Base-by-base conservation (phyloP, 1,284 basidiomycete genomes). In the Golubevia sp. region DNA sequence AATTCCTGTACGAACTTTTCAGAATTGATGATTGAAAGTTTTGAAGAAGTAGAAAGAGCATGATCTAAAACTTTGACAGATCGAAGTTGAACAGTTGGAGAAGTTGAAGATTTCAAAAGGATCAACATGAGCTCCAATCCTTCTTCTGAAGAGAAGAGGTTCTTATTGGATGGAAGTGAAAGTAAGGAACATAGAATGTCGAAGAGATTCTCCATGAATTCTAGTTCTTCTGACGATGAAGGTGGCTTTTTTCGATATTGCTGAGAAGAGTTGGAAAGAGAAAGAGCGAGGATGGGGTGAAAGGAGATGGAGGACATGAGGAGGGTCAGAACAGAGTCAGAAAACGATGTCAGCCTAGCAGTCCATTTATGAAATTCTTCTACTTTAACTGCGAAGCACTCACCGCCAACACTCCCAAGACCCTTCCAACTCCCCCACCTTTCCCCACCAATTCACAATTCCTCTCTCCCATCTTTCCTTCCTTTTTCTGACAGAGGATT, bases 181-280 rank as follows among this genome's bases (percentile, higher is more conserved):
- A 80, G 70, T 20, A 61, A 50, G 0, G 93, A 92, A 81, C 95
- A 98, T 23, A 99, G 84, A 0, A 90, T 85, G 83, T 97, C 92
- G 76, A 99, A 97, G 1, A 92, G 71, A 82, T 99, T 99, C 82
- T 98, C 96, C 92, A 98, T 94, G 84, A 94, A 98, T 82, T 99
- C 97, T 8, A 89, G 87, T 85, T 99, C 96, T 66, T 99, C 97
- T 3, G 90, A 88, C 70, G 93, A 91, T 0, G 85, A 85, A 0
- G 94, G 94, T 77, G 97, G 91, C 54, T 88, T 87, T 73, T 89
- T 89, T 56, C 94, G 90, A 79, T 91, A 98, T 5, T 65, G 64
- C 27, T 68, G 50, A 8, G n/a, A 23, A 18, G 1, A 58, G n/a
- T 5, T 18, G n/a, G n/a, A n/a, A n/a, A n/a, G n/a, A n/a, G n/a